Base-by-base conservation (phyloP, 1,284 basidiomycete species). In the Phenoliferia sp. region DNA sequence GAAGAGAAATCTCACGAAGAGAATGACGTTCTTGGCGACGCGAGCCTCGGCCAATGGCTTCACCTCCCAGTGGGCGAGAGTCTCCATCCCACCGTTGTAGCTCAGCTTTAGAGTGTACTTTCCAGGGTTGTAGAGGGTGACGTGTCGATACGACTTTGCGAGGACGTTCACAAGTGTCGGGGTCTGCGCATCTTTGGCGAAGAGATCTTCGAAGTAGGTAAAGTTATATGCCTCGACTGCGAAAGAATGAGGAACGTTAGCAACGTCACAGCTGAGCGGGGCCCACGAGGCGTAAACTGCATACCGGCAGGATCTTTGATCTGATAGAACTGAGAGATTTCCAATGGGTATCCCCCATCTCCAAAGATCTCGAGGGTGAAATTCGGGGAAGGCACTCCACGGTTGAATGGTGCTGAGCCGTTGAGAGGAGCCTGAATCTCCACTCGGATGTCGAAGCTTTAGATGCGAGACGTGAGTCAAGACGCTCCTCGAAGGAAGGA, bases 351-450 rank as follows among this genome's bases (percentile, higher is more conserved):
- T 26, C 69, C 71, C 31, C 63, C 67, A 61, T 70, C 66, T 35
- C 66, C 63, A 17, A 58, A 39, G 62, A 82, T 78, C 61, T 73
- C 74, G 62, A 82, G 67, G 32, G 70, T 61, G 62, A 80, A 81
- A 59, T 70, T 75, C 6, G 70, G 48, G 72, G 75, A 69, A 35
- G 77, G 75, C 9, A 69, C 67, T 63, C 81, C 81, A 62, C 74
- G 71, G 76, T 80, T 80, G 73, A 75, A 81, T 1, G 80, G 77
- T 67, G 79, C 76, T 3, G 78, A 73, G 29, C 80, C 80, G 70
- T 81, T 81, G 17, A 78, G 73, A 12, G 80, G 81, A 1, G 81
- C 81, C 67, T 82, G 81, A 9, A 80, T 77, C 63, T 72, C 70
- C 57, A 68, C n/a, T 7, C 68, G 63, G 35, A 73, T 66, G 66